phyloP scores from a whole-genome alignment of 2,329 filamentous ascomycete species.

The Pseudogymnoascus sp. region DNA sequence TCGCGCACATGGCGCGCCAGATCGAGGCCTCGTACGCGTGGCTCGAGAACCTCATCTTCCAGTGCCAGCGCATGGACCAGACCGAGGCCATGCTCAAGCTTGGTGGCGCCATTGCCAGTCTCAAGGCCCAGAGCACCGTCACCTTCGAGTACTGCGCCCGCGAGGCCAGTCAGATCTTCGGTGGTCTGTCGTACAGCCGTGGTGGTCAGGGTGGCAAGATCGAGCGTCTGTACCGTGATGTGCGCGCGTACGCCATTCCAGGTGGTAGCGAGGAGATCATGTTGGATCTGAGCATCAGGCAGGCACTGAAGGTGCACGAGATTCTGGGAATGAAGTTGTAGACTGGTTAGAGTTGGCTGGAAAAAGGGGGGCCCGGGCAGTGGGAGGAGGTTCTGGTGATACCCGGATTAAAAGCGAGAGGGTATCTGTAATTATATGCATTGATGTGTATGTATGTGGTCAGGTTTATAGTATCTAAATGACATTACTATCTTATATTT shows the following conservation, averaged over 20 bases:
- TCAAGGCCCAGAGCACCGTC: conserved; percentile 89
- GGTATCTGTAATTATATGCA: conserved; percentile 8
- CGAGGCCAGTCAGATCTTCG: conserved; percentile 96
- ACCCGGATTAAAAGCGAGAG: conserved; percentile 1
- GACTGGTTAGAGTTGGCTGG: neutral
- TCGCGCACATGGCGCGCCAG: conserved; percentile 96
- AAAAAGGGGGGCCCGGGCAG: neutral
- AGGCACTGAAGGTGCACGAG: conserved; percentile 82
- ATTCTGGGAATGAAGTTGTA: conserved; percentile 92
- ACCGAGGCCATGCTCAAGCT: conserved; percentile 94
- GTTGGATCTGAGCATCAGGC: conserved; percentile 90
- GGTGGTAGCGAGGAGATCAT: conserved; percentile 98
- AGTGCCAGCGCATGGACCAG: conserved; percentile 88
- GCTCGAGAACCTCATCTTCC: conserved; percentile 92
- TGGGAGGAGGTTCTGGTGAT: neutral
- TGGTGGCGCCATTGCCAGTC: conserved; percentile 83
- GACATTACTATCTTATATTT: neutral
- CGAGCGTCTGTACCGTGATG: conserved; percentile 89
- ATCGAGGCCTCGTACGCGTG: conserved; percentile 96
- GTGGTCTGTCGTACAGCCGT: conserved; percentile 82
- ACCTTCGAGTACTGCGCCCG: conserved; percentile 98
- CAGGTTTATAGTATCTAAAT: conserved; percentile 1
- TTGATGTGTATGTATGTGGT: neutral
- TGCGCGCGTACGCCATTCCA: conserved; percentile 91
- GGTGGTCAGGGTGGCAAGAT: conserved; percentile 95